A percentile compares a stretch with the other conserved stretches of the same genome.
Evolutionary conservation across 2,329 filamentous ascomycete genomes (phyloP).

Genomic region (Nigrospora oryzae): DNA sequence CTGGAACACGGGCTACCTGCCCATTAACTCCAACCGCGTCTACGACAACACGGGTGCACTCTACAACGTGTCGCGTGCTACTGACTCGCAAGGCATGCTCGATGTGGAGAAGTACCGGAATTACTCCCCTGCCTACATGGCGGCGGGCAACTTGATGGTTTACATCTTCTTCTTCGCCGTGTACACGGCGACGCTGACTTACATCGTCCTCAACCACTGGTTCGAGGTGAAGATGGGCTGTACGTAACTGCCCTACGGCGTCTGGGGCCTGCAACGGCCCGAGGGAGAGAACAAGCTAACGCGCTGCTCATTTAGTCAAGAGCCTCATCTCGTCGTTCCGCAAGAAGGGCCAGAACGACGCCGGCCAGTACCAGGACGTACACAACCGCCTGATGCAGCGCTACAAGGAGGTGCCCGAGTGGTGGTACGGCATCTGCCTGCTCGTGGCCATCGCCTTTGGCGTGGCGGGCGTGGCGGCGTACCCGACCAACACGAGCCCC

Average conservation of each 20-base stretch:
- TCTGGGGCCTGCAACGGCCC: too few relatives aligned
- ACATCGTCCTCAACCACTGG: constrained; percentile 27
- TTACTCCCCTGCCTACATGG: constrained; percentile 48
- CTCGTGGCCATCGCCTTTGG: constrained; percentile 36
- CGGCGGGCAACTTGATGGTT: constrained; percentile 33
- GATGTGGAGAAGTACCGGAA: constrained; percentile 40
- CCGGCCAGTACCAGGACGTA: constrained; percentile 30
- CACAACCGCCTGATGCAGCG: constrained; percentile 44
- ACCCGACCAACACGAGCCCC: constrained; percentile 41
- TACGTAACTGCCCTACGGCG: too few relatives aligned
- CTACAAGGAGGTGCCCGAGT: constrained; percentile 42
- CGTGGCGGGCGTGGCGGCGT: constrained; percentile 35
- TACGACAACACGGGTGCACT: constrained; percentile 46
- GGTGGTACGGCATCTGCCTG: constrained; percentile 39
- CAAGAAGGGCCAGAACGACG: constrained; percentile 26
- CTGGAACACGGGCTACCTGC: constrained; percentile 50
- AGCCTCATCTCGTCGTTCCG: constrained; percentile 36
- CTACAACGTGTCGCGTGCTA: constrained; percentile 44
- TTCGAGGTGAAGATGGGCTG: constrained; percentile 34
- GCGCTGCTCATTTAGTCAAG: constrained; percentile 22
- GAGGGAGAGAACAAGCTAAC: constrained; percentile 33
- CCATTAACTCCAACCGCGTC: constrained; percentile 42
- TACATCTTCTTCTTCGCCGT: constrained; percentile 46
- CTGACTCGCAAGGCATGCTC: constrained; percentile 38
- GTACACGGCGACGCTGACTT: constrained; percentile 33